Conservation (phyloP, 1,284 basidiomycete genomes). For the Melampsora occidentalis region DNA sequence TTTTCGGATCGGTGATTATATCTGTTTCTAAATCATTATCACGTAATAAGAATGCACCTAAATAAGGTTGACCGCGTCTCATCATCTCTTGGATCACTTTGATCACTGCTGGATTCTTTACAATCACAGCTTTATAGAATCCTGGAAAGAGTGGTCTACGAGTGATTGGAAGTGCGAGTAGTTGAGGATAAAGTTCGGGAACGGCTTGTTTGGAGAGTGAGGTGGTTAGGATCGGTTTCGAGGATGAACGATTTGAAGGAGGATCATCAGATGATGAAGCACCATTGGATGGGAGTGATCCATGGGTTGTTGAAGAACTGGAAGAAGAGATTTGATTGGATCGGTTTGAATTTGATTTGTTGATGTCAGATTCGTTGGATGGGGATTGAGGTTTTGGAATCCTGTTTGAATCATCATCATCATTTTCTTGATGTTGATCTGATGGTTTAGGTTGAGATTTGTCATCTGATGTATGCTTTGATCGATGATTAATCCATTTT, state of each 20-base stretch:
- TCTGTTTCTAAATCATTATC: slow-evolving; percentile 91
- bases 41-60: slow-evolving; percentile 95
- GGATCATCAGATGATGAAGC: slow-evolving; percentile 27
- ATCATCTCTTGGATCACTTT: slow-evolving; percentile 94
- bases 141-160: slow-evolving; percentile 94
- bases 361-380: not conserved
- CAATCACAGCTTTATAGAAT: slow-evolving; percentile 94
- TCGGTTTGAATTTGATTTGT: not conserved
- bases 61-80: slow-evolving; percentile 92
- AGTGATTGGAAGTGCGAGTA: slow-evolving; percentile 91
- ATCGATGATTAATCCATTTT: not conserved
- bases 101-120: slow-evolving; percentile 85
- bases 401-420: not conserved
- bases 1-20: slow-evolving; percentile 79
- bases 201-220: slow-evolving; percentile 32
- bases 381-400: not conserved
- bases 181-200: slow-evolving; percentile 85
- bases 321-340: slow-evolving; percentile 18
- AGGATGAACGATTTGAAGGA: slow-evolving; percentile 14
- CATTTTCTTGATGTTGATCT: not conserved
- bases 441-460: slow-evolving; percentile 9
- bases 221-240: slow-evolving; percentile 15
- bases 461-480: slow-evolving; percentile 7
- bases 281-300: slow-evolving; percentile 16
- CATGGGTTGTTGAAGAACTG: slow-evolving; percentile 10